phyloP scores from a whole-genome alignment of 2,329 filamentous ascomycete genomes.

The Fusarium pseudoanthophilum region DNA sequence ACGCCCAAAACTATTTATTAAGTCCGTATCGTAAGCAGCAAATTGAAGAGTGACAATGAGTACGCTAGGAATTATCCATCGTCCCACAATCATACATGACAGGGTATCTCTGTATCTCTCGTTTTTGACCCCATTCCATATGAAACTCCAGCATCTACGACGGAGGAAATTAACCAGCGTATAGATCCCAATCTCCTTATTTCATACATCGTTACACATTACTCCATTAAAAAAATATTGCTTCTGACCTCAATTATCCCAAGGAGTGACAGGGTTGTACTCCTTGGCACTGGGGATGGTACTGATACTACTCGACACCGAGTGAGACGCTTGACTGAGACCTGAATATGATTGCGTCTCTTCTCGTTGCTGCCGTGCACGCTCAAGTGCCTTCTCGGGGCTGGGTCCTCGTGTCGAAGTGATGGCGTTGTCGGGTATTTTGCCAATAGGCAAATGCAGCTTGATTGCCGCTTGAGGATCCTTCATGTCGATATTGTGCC shows the following conservation, averaged over 20 bases:
- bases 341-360: slow-evolving; percentile 43
- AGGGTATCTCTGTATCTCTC: slow-evolving; percentile 13
- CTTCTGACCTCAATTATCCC: slow-evolving; percentile 40
- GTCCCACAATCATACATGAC: slow-evolving; percentile 3
- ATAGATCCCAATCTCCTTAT: not conserved
- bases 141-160: slow-evolving; percentile 14
- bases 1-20: not conserved
- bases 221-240: not conserved
- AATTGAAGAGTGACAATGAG: not conserved
- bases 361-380: slow-evolving; percentile 49
- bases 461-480: slow-evolving; percentile 59
- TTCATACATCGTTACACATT: slow-evolving; percentile 25
- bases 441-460: slow-evolving; percentile 58
- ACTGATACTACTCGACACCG: slow-evolving; percentile 51
- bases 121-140: not conserved
- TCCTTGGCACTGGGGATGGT: slow-evolving; percentile 47
- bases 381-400: slow-evolving; percentile 57
- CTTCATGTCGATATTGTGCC: slow-evolving; percentile 56
- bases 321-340: slow-evolving; percentile 44
- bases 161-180: slow-evolving; percentile 18
- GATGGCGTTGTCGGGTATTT: slow-evolving; percentile 58
- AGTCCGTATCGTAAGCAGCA: not conserved
- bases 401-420: slow-evolving; percentile 58
- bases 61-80: not conserved
- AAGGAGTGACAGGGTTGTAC: slow-evolving; percentile 48